Evolutionary conservation across 352 stramenopile genomes (phyloP).

Genomic region (Pythium scleroteichum): DNA sequence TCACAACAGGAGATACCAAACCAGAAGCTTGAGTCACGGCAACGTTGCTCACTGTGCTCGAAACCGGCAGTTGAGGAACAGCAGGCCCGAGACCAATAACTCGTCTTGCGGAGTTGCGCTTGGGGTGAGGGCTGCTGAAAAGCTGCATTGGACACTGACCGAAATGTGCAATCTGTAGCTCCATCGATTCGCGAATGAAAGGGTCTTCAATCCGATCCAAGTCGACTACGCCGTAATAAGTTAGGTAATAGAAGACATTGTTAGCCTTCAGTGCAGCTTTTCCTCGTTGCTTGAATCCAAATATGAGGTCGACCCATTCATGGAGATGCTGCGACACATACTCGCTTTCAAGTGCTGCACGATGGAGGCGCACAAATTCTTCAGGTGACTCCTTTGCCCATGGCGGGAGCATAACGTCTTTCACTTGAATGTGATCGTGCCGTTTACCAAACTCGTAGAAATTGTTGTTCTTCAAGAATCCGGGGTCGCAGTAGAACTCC

Average conservation of each 20-base stretch:
- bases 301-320: slow-evolving; percentile 99
- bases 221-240: slow-evolving; percentile 95
- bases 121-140: slow-evolving; percentile 77
- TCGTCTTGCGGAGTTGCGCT: slow-evolving; percentile 33
- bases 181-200: slow-evolving; percentile 92
- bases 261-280: slow-evolving; percentile 91
- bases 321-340: slow-evolving; percentile 97
- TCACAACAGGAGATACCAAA: slow-evolving; percentile 5
- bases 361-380: slow-evolving; percentile 96
- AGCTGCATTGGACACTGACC: slow-evolving; percentile 98
- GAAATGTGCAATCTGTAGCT: slow-evolving; percentile 99
- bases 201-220: slow-evolving; percentile 96
- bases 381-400: slow-evolving; percentile 96
- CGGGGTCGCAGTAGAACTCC: slow-evolving; percentile 95
- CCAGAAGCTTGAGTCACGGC: not conserved
- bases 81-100: slow-evolving; percentile 6
- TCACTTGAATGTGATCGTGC: slow-evolving; percentile 54
- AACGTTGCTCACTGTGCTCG: slow-evolving; percentile 16
- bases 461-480: slow-evolving; percentile 97
- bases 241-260: slow-evolving; percentile 97
- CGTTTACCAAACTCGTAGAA: slow-evolving; percentile 94
- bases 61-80: slow-evolving; percentile 24
- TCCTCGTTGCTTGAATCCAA: slow-evolving; percentile 98
- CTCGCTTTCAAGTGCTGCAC: slow-evolving; percentile 97
- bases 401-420: slow-evolving; percentile 95